Conservation (phyloP, 805 yeast species). For the Saccharomycopsis synnaedendra region DNA sequence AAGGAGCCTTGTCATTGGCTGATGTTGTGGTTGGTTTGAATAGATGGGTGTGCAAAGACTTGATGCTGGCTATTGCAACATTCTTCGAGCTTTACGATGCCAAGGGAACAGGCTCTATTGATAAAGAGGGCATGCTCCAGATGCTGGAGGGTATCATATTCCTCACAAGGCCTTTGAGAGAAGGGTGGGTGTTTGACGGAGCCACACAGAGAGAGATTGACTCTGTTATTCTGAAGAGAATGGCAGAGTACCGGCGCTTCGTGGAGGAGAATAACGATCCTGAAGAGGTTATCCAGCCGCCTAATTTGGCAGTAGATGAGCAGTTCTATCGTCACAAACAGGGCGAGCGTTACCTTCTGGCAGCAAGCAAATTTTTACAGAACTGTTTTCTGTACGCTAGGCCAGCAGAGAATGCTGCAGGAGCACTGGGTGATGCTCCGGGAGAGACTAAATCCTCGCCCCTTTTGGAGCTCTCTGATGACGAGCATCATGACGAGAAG, state of each 20-base stretch:
- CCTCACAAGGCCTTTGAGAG: constrained; percentile 80
- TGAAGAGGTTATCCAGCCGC: constrained; percentile 39
- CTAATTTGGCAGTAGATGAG: constrained; percentile 51
- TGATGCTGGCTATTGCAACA: constrained; percentile 67
- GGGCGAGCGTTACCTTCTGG: constrained; percentile 70
- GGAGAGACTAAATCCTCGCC: constrained; percentile 1
- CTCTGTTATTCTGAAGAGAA: constrained; percentile 52
- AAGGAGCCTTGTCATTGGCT: constrained; percentile 49
- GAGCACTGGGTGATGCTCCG: too few species aligned
- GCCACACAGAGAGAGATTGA: constrained; percentile 55
- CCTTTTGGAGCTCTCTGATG: background rate
- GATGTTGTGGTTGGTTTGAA: constrained; percentile 70
- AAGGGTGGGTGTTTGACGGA: constrained; percentile 52
- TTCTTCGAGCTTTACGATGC: constrained; percentile 70
- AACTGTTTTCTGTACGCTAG: constrained; percentile 86
- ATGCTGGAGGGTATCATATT: constrained; percentile 80
- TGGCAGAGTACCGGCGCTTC: constrained; percentile 30
- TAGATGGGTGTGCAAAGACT: constrained; percentile 53
- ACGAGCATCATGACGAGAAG: constrained; percentile 11
- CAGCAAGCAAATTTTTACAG: constrained; percentile 79
- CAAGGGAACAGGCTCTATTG: constrained; percentile 46
- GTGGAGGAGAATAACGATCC: constrained; percentile 21
- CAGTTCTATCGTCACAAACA: constrained; percentile 52
- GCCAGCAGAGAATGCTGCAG: constrained; percentile 24
- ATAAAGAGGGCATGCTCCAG: constrained; percentile 68